Base-by-base conservation (phyloP, 2,329 filamentous ascomycete species). In the Pseudocercospora crystallina region DNA sequence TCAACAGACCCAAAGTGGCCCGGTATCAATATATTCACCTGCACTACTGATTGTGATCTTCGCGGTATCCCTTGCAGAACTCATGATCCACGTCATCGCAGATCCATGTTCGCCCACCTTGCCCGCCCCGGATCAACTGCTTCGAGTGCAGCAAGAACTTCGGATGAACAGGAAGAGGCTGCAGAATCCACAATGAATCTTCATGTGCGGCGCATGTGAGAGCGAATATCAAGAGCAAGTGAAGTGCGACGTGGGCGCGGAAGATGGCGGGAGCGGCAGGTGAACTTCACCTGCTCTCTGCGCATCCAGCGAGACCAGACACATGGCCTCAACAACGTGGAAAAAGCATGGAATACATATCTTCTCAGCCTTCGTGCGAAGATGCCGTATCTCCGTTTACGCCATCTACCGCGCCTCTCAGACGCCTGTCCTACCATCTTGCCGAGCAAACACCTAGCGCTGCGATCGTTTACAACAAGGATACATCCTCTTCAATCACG, bases 61-160 rank as follows among this genome's bases (percentile, higher is more conserved):
- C 20, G 20, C 20, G 20, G 7, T 26, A 26, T 8, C 31, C 30
- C 41, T 43, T 43, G 41, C 41, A 43, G 41, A 14, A 32, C 29
- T 30, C 33, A 15, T 32, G 41, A 33, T 34, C 41, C 31, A 15
- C 41, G 14, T 35, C 41, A 43, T 34, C 41, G 30, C 9, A 34
- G 41, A 43, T 43, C 31, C 41, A 34, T 20, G 41, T 35, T 34
- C 14, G 13, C 13, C 41, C 14, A 43, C 31, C 41, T 34, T 34
- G 41, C 41, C 31, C 15, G 30, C 20, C 20, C 9, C 11, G 17
- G 41, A 12, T 32, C 41, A 20, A 30, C 31, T 43, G 41, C 41
- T 43, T 34, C 41, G 33, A 30, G 41, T 17, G 35, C 15, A 30
- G 41, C 41, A 34, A 34, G 41, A 33, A 43, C 31, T 43, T 43